A percentile compares a stretch with the other conserved stretches of the same genome.
Conservation (phyloP, 495 filamentous ascomycete species). For the Neurospora discreta region DNA sequence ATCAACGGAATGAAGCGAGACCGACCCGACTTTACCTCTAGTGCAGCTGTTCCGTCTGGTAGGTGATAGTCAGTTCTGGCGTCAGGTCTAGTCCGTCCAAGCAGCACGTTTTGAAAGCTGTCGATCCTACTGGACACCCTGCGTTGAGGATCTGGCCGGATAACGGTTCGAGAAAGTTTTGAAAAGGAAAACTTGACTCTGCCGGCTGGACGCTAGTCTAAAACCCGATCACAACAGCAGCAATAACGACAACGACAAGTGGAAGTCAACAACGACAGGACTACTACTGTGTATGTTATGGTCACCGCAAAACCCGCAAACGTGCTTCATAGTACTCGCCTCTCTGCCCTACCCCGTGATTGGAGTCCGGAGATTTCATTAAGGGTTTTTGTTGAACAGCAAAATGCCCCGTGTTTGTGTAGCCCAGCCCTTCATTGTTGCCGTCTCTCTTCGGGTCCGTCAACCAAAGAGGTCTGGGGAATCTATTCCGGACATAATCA, state of each 20-base stretch:
- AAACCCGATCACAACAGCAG: neutral
- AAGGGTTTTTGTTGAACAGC: neutral
- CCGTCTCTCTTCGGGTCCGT: neutral
- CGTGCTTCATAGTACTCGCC: neutral
- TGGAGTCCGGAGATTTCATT: neutral
- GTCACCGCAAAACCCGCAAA: neutral
- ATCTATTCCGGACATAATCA: neutral
- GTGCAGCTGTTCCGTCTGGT: neutral
- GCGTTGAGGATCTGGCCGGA: neutral
- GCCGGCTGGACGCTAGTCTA: neutral
- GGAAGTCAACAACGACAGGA: neutral
- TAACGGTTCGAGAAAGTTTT: too few relatives aligned
- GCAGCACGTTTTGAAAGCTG: slow-evolving; percentile 6
- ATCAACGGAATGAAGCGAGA: neutral
- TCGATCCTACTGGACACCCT: slow-evolving; percentile 5
- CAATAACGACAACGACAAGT: neutral
- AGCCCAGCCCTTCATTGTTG: neutral
- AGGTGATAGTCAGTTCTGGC: neutral
- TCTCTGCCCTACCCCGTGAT: neutral
- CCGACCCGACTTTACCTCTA: neutral
- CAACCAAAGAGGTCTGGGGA: neutral
- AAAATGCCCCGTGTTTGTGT: neutral
- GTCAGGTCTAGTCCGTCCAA: neutral
- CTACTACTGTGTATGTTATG: neutral
- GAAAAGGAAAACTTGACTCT: neutral